phyloP scores from a whole-genome alignment of 1,139 yeast species.

The Pneumocystis wakefieldiae region DNA sequence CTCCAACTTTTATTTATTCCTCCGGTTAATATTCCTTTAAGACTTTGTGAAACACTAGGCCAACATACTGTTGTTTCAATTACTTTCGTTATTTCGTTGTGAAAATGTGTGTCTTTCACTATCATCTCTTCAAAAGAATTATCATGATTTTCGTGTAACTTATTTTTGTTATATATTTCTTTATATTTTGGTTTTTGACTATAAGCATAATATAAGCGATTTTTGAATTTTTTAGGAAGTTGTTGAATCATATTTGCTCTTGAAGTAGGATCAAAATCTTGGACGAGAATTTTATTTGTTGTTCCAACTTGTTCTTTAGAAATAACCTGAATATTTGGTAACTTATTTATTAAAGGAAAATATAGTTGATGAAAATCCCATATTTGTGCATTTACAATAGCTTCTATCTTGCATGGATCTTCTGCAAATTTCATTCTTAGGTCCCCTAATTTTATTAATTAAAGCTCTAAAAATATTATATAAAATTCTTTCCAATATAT shows the following conservation, averaged over 20 bases:
- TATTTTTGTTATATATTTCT: conserved; percentile 10
- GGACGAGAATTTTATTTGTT: conserved; percentile 22
- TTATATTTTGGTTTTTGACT: conserved; percentile 27
- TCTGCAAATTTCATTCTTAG: conserved; percentile 77
- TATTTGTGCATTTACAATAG: conserved; percentile 70
- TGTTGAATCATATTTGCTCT: conserved; percentile 28
- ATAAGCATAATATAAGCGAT: conserved; percentile 26
- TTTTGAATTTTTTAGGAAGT: conserved; percentile 41
- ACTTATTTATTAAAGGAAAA: conserved; percentile 44
- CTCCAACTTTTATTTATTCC: conserved; percentile 57
- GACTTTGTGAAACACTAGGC: conserved; percentile 60
- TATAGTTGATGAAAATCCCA: conserved; percentile 55
- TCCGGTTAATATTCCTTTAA: conserved; percentile 77
- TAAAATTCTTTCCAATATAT: conserved; percentile 42
- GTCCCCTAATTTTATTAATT: conserved; percentile 28
- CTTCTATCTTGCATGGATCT: conserved; percentile 72
- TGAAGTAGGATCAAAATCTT: conserved; percentile 25
- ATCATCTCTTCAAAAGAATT: conserved; percentile 27
- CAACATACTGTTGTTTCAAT: conserved; percentile 47
- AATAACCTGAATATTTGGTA: conserved; percentile 21
- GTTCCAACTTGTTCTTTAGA: background rate
- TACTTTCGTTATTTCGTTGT: conserved; percentile 28
- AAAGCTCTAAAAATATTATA: background rate
- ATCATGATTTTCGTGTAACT: conserved; percentile 6
- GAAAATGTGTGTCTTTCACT: conserved; percentile 30